phyloP scores from a whole-genome alignment of 768 basidiomycete species.

The Candolleomyces efflorescens region DNA sequence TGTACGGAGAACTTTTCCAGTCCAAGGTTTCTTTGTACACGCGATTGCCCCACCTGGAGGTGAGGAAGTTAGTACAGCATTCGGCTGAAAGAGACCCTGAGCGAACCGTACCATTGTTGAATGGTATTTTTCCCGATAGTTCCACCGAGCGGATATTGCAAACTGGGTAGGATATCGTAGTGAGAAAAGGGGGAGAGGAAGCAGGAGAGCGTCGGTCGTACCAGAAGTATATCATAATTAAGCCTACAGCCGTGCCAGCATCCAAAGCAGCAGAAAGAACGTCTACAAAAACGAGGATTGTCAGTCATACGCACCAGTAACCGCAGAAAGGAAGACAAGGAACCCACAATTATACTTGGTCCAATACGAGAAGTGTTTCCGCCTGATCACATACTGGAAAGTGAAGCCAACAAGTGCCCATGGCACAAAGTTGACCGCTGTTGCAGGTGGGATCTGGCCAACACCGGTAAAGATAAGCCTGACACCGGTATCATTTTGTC shows the following conservation, averaged over 20 bases:
- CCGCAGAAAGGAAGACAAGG: neutral
- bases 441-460: conserved; percentile 72
- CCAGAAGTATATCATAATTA: conserved; percentile 68
- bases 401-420: conserved; percentile 75
- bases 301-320: neutral
- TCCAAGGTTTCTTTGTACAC: conserved; percentile 33
- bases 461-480: conserved; percentile 71
- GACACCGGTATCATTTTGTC: neutral
- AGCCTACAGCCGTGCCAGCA: conserved; percentile 63
- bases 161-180: conserved; percentile 17
- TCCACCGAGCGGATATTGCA: conserved; percentile 43
- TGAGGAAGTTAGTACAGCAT: neutral
- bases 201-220: conserved; percentile 24
- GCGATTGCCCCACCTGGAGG: conserved; percentile 34
- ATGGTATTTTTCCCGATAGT: conserved; percentile 32
- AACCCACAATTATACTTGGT: conserved; percentile 71
- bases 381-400: conserved; percentile 70
- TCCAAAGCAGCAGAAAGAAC: conserved; percentile 75
- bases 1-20: conserved; percentile 26
- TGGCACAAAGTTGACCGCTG: conserved; percentile 79
- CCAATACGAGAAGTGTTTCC: conserved; percentile 69
- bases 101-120: conserved; percentile 29
- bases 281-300: conserved; percentile 32
- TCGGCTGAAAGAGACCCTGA: neutral
- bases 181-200: neutral